Conservation (phyloP, 345 rosid species). For the Sonneratia alba region DNA sequence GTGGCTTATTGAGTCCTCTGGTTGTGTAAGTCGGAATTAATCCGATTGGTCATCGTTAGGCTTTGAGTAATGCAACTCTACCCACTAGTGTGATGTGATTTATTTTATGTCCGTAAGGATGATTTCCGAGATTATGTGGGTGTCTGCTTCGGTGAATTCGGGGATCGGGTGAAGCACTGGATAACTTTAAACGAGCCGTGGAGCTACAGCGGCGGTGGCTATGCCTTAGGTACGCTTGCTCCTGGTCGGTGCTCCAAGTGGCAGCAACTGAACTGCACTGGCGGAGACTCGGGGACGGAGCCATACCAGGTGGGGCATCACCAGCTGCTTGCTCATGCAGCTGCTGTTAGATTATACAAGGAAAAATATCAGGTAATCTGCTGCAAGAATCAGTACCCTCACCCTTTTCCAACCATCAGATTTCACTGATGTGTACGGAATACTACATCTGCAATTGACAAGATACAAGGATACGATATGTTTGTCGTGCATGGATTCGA, state of each 20-base stretch:
- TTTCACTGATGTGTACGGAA: too few species aligned
- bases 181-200: conserved; percentile 41
- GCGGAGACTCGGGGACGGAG: conserved; percentile 33
- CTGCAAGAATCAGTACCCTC: too few species aligned
- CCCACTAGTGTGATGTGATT: neutral
- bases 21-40: conserved; percentile 27
- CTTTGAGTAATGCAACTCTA: neutral
- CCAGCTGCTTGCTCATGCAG: conserved; percentile 35
- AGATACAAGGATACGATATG: too few species aligned
- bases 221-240: conserved; percentile 6
- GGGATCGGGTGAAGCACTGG: conserved; percentile 42
- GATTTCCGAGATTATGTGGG: conserved; percentile 29
- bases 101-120: conserved; percentile 4
- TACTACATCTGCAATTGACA: too few species aligned
- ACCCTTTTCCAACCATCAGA: too few species aligned
- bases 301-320: conserved; percentile 31
- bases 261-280: conserved; percentile 19
- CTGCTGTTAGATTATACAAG: conserved; percentile 26
- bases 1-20: too few species aligned
- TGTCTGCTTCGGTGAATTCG: conserved; percentile 29
- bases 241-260: conserved; percentile 36
- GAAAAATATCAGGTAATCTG: conserved; percentile 19
- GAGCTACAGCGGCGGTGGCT: conserved; percentile 11
- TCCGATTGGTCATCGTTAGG: neutral
- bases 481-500: neutral